phyloP scores from a whole-genome alignment of 371 early-diverging fungal species.

The Modicella reniformis region DNA sequence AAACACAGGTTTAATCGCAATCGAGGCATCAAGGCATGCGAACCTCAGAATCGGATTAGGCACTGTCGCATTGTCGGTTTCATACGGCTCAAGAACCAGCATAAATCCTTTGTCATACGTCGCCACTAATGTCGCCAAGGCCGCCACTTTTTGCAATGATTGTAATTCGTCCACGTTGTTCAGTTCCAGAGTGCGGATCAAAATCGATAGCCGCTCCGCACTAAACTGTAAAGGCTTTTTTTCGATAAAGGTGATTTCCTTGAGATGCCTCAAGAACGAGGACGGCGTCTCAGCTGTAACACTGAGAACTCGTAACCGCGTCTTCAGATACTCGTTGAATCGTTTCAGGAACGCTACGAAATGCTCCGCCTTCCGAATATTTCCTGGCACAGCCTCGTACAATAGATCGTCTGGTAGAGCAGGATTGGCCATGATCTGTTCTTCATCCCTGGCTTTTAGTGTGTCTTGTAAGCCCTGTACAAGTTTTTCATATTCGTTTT shows the following conservation, averaged over 20 bases:
- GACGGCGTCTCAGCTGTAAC: conserved; percentile 96
- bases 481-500: conserved; percentile 86
- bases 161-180: conserved; percentile 89
- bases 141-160: conserved; percentile 88
- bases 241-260: conserved; percentile 94
- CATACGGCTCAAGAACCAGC: conserved; percentile 98
- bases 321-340: conserved; percentile 99
- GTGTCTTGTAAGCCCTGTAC: conserved; percentile 91
- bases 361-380: conserved; percentile 96
- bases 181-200: conserved; percentile 91
- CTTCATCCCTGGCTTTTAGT: conserved; percentile 76
- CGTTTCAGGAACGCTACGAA: conserved; percentile 97
- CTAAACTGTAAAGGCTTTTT: conserved; percentile 93
- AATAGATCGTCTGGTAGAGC: conserved; percentile 93
- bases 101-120: conserved; percentile 97
- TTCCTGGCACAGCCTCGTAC: conserved; percentile 97
- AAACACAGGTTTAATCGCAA: conserved; percentile 97
- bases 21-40: conserved; percentile 96
- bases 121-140: conserved; percentile 94
- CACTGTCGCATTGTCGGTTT: conserved; percentile 88
- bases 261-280: conserved; percentile 92
- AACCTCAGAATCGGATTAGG: conserved; percentile 95
- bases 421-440: conserved; percentile 81
- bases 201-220: conserved; percentile 90
- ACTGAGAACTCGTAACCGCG: conserved; percentile 95